Conservation (phyloP, 192 early-diverging fungal species). For the Gryganskiella cystojenkinii region DNA sequence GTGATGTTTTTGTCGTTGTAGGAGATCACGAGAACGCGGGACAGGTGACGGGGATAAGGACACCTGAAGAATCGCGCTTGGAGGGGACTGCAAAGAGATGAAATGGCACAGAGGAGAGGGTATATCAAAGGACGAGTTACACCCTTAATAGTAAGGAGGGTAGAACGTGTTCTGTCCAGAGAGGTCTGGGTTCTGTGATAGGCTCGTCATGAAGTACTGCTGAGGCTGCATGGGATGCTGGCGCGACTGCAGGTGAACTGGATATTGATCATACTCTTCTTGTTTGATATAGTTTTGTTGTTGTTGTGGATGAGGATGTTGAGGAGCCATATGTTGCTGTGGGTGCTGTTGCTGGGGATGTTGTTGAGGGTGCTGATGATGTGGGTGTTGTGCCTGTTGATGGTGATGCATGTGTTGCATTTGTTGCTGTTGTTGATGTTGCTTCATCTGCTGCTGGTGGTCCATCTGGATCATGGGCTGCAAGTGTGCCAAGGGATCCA, state of each 20-base stretch:
- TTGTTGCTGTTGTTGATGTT: constrained; percentile 3
- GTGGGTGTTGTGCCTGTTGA: constrained; percentile 17
- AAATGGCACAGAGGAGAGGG: no score
- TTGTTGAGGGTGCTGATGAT: neutral
- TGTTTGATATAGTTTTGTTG: constrained; percentile 5
- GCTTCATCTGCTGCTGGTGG: constrained; percentile 3
- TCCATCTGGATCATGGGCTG: constrained; percentile 35
- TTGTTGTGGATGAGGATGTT: neutral
- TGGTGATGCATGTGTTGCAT: constrained; percentile 3
- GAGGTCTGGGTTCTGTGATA: constrained; percentile 23
- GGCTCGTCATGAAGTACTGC: constrained; percentile 10
- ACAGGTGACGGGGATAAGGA: no score
- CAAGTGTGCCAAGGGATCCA: constrained; percentile 22
- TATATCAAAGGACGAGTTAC: no score
- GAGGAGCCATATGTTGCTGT: neutral
- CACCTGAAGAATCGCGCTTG: no score
- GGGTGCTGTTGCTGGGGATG: constrained; percentile 2
- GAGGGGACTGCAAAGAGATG: no score
- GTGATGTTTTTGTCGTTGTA: no score
- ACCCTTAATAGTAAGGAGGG: no score
- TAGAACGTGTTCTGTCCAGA: no score
- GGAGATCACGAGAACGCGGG: no score
- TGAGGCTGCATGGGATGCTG: constrained; percentile 13
- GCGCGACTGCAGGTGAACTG: constrained; percentile 1
- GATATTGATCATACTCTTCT: constrained; percentile 18